These are phyloP conservation scores for Stachybotrys elegans DNA, from an alignment of 2,329 filamentous ascomycete genomes.

Conservation along the genomic window DNA sequence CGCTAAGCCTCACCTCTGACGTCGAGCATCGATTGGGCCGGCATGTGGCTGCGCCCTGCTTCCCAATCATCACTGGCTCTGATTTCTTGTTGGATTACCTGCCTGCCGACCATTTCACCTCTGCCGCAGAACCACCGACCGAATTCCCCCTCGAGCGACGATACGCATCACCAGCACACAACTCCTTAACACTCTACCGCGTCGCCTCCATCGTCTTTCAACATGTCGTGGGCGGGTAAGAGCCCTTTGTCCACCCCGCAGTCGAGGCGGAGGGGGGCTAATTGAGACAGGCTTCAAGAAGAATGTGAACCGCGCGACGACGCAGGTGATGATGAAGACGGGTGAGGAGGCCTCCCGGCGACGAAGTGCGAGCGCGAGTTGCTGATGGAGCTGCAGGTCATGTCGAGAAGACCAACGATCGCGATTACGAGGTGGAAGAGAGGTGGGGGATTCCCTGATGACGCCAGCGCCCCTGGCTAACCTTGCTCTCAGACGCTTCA, in stretches of 20 bases:
- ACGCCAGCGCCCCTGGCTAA: not conserved
- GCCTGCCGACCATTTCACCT: no score
- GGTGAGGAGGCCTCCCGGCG: constrained; percentile 42
- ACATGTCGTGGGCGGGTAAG: constrained; percentile 69
- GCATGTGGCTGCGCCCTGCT: constrained; percentile 26
- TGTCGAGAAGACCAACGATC: constrained; percentile 97
- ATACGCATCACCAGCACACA: no score
- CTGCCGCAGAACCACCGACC: no score
- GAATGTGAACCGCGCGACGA: constrained; percentile 97
- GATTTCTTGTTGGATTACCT: no score
- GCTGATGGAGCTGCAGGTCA: constrained; percentile 54
- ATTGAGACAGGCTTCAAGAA: constrained; percentile 56
- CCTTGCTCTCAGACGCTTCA: constrained; percentile 65
- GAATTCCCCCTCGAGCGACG: no score
- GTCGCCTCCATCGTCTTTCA: no score
- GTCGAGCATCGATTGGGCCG: constrained; percentile 25
- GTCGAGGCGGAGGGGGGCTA: constrained; percentile 23
- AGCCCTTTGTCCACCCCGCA: constrained; percentile 18
- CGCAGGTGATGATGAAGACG: constrained; percentile 99
- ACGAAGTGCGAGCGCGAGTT: not conserved
- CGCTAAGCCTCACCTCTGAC: constrained; percentile 20
- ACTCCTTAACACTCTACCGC: no score
- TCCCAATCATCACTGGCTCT: no score
- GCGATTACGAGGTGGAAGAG: constrained; percentile 97
- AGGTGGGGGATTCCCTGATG: constrained; percentile 50